phyloP scores from a whole-genome alignment of 2,329 filamentous ascomycete genomes.

The Berkeleyomyces rouxiae region DNA sequence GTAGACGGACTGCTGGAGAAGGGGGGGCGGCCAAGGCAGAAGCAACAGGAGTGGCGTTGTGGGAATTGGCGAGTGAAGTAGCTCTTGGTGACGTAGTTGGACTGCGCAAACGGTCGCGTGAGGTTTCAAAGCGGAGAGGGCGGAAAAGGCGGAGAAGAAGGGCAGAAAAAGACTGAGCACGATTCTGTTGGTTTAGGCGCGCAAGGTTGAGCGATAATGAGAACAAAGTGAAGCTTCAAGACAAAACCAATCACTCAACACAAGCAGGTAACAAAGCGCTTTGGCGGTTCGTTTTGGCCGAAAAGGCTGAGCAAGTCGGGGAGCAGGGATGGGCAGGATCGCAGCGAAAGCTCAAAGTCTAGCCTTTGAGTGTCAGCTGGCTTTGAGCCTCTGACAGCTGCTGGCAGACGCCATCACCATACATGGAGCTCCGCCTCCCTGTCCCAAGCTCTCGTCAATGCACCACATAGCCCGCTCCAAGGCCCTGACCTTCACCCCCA shows the following conservation, averaged over 20 bases:
- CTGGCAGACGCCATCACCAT: not conserved
- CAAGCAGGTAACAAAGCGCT: not conserved
- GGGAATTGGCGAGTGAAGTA: not conserved
- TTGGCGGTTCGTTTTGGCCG: not conserved
- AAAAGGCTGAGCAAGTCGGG: slow-evolving; percentile 3
- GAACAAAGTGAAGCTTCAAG: not conserved
- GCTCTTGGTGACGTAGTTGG: slow-evolving; percentile 8
- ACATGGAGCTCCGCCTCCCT: not conserved
- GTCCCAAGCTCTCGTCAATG: not conserved
- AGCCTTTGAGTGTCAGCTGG: not conserved
- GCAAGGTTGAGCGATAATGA: not conserved
- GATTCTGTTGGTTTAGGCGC: not conserved
- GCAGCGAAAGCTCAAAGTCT: not conserved
- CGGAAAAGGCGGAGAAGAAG: not conserved
- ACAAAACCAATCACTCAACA: not conserved
- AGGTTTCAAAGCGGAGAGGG: not conserved
- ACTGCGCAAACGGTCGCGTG: not conserved
- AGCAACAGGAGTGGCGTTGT: not conserved
- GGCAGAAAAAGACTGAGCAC: not conserved
- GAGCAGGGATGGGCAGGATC: slow-evolving; percentile 2
- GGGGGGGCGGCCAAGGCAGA: too few relatives aligned
- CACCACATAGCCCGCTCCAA: too few relatives aligned
- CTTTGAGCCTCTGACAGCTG: not conserved
- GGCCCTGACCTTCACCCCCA: too few relatives aligned
- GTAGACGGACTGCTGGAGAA: too few relatives aligned